A percentile compares a stretch with the other conserved stretches of the same genome.
Evolutionary conservation across 345 rosid genomes (phyloP).

Genomic region (Litchi chinensis): DNA sequence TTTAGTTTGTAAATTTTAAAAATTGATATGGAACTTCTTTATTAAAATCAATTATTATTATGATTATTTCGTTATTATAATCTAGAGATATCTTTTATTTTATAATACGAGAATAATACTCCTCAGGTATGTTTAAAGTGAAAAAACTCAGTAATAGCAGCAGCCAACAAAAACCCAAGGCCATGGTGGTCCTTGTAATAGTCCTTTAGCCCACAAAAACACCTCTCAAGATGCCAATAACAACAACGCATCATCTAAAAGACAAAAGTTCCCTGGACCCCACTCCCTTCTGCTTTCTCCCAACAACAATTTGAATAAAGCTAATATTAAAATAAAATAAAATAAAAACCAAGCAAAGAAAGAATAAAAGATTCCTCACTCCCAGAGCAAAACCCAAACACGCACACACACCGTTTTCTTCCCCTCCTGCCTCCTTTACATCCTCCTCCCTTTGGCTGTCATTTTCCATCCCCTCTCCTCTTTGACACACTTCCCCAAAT

Average conservation of each 20-base stretch:
- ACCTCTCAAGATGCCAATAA: neutral
- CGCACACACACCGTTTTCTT: neutral
- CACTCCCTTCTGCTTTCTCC: neutral
- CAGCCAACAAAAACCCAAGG: neutral
- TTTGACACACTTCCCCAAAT: neutral
- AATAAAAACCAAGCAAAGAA: neutral
- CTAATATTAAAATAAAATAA: neutral
- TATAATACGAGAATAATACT: too few relatives aligned
- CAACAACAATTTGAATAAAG: neutral
- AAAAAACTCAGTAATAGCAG: neutral
- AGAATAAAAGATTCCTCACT: slow-evolving; percentile 8
- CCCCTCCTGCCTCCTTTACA: neutral
- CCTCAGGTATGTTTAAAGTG: too few relatives aligned
- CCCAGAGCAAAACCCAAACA: neutral
- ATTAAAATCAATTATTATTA: too few relatives aligned
- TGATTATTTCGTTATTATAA: too few relatives aligned
- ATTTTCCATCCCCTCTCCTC: neutral
- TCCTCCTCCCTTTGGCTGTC: neutral
- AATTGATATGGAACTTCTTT: too few relatives aligned
- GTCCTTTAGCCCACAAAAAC: neutral
- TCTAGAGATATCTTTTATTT: too few relatives aligned
- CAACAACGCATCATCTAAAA: neutral
- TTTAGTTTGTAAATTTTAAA: too few relatives aligned
- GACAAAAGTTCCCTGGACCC: slow-evolving; percentile 24
- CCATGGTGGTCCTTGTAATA: neutral